Percentiles rank a stretch among this genome's conserved stretches.
Conservation (phyloP, 2,329 filamentous ascomycete genomes). For the Clonostachys chloroleuca region DNA sequence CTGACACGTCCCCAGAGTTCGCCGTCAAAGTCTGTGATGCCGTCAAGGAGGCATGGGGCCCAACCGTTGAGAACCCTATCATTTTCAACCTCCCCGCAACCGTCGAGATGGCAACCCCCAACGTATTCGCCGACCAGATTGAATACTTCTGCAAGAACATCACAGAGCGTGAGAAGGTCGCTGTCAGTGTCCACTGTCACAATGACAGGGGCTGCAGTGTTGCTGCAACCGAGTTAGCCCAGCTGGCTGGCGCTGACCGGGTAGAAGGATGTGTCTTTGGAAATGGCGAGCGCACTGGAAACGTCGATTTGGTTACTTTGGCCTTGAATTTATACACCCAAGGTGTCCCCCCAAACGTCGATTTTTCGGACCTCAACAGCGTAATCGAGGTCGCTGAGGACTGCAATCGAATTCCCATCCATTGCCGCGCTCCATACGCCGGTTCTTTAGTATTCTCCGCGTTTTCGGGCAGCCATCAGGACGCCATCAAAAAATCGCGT, state of each 20-base stretch:
- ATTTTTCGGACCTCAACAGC: conserved; percentile 84
- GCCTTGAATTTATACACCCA: conserved; percentile 94
- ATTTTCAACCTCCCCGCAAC: conserved; percentile 98
- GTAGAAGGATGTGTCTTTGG: conserved; percentile 36
- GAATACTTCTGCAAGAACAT: conserved; percentile 93
- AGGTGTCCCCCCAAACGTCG: conserved; percentile 77
- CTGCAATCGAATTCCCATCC: conserved; percentile 92
- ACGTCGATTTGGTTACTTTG: conserved; percentile 90
- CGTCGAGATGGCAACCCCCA: conserved; percentile 88
- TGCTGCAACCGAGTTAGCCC: conserved; percentile 84
- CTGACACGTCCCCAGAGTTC: conserved; percentile 82
- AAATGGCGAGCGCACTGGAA: conserved; percentile 93
- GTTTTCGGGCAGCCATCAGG: conserved; percentile 89
- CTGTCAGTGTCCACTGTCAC: conserved; percentile 87
- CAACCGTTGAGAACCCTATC: conserved; percentile 72
- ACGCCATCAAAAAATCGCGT: conserved; percentile 91
- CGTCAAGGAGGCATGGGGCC: conserved; percentile 91
- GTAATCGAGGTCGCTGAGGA: conserved; percentile 88
- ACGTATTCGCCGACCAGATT: conserved; percentile 93
- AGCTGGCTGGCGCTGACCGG: conserved; percentile 93
- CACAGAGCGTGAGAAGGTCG: conserved; percentile 78
- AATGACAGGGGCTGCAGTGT: conserved; percentile 91
- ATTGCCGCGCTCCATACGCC: conserved; percentile 85
- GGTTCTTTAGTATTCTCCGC: conserved; percentile 89
- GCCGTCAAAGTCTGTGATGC: conserved; percentile 82